Conservation (phyloP, 352 stramenopile genomes). For the Pythium dissimile region DNA sequence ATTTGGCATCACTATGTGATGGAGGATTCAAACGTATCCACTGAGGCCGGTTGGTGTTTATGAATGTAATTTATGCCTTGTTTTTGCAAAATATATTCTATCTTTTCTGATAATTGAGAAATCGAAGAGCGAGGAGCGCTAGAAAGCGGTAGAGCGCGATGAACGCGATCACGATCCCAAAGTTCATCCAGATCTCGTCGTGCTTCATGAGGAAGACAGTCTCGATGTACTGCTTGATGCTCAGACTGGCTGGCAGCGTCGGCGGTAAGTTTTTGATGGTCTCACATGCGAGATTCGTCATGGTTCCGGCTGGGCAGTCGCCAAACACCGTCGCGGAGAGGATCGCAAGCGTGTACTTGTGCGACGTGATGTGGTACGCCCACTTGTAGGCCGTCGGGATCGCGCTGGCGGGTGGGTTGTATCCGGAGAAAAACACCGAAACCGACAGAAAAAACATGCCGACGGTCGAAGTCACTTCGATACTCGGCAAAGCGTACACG, state of each 20-base stretch:
- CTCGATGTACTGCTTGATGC: conserved; percentile 55
- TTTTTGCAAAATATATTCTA: conserved; percentile 7
- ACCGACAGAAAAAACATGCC: conserved; percentile 42
- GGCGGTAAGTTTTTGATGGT: conserved; percentile 30
- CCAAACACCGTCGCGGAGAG: conserved; percentile 35
- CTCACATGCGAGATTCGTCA: conserved; percentile 35
- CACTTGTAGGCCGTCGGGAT: conserved; percentile 32
- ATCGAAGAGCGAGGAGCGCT: conserved; percentile 44
- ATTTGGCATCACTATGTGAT: conserved; percentile 13
- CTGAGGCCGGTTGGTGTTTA: neutral
- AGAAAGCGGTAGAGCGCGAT: conserved; percentile 48
- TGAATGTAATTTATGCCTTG: no score
- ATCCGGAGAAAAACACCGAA: conserved; percentile 57
- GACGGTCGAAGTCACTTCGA: conserved; percentile 37
- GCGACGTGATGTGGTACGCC: conserved; percentile 39
- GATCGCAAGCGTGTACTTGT: conserved; percentile 36
- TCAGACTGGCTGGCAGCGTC: conserved; percentile 28
- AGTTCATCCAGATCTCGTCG: conserved; percentile 50
- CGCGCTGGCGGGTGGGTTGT: conserved; percentile 28
- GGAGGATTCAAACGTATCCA: no score
- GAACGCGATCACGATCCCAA: conserved; percentile 38
- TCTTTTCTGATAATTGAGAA: conserved; percentile 49
- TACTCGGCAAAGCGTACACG: conserved; percentile 39
- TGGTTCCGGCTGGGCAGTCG: conserved; percentile 23
- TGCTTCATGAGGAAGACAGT: conserved; percentile 48